A percentile compares a stretch with the other conserved stretches of the same genome.
phyloP scores from a whole-genome alignment of 306 rosid genomes.

The Morella rubra region DNA sequence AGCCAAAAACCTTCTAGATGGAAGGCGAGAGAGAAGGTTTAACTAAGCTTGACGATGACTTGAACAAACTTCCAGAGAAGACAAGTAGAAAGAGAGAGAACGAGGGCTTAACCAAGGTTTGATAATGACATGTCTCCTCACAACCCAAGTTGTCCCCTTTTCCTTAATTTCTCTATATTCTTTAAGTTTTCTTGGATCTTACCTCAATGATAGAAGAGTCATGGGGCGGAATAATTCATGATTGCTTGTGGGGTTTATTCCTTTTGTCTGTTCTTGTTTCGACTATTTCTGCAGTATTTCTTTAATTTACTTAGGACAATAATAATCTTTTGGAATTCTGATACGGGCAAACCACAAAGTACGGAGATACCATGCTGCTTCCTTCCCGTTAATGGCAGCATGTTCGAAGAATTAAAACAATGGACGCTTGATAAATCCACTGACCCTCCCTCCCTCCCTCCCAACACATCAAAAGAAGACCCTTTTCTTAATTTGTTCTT shows the following conservation, averaged over 20 bases:
- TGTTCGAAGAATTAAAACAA: background rate
- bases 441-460: too few relatives aligned
- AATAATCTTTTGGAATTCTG: background rate
- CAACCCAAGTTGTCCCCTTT: slow-evolving; percentile 37
- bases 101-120: slow-evolving; percentile 25
- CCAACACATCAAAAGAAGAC: too few relatives aligned
- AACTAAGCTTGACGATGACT: slow-evolving; percentile 29
- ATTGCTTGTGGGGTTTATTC: slow-evolving; percentile 36
- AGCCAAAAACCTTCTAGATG: slow-evolving; percentile 43
- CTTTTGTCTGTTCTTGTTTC: slow-evolving; percentile 46
- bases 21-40: slow-evolving; percentile 2
- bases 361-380: background rate
- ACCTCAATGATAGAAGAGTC: slow-evolving; percentile 31
- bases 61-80: background rate
- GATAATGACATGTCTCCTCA: slow-evolving; percentile 53
- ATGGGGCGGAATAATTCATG: slow-evolving; percentile 29
- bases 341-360: slow-evolving; percentile 1
- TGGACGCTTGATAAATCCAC: too few relatives aligned
- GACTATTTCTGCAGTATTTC: background rate
- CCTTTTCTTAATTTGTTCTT: too few relatives aligned
- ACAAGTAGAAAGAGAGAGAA: slow-evolving; percentile 3
- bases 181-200: background rate
- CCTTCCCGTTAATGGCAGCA: background rate
- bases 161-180: slow-evolving; percentile 5
- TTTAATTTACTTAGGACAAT: slow-evolving; percentile 16